Evolutionary conservation across 225 moss, liverwort and hornwort species (phyloP), one percentile per base, ranked within the genome.

Genomic region (Anthoceros angustus): DNA sequence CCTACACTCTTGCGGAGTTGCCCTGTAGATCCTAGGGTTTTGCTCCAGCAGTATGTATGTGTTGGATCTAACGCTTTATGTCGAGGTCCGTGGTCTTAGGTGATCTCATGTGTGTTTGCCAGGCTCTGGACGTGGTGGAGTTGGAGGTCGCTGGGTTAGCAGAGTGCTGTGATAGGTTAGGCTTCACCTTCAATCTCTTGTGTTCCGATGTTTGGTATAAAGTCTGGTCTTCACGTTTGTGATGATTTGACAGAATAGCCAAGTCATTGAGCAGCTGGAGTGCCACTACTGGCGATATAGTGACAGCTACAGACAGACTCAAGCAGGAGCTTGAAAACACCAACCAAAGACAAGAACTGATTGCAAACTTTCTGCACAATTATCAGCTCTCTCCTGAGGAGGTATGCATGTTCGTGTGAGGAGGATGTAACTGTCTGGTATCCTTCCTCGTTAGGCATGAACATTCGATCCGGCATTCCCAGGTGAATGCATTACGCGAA

Each of bases 211-310:
- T 21, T 55, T 21, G 21, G 50, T 1, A 21, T 2, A 21, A 15
- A 15, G 50, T 15, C 21, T 55, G 16, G 50, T 21, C 21, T 55
- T 16, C 16, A 16, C 25, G 14, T 69, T 32, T 12, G 16, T 40
- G 38, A 41, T 62, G 69, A 9, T 16, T 69, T 67, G 43, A 62
- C 86, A 92, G 98, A 77, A 98, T 98, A 80, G 98, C 89, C 15
- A 92, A 98, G 80, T 89, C 98, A 0, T 84, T 98, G 71, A 89
- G 82, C 75, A 89, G 87, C 67, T 98, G 98, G 74, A 98, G 89
- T 68, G 87, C 82, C 65, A 92, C 84, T 9, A 98, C 98, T 0
- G 84, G 92, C 66, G 98, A 98, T 63, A 98, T 98, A 75, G 98
- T 98, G 40, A 87, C 80, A 61, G 92, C 89, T 40, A 98, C 98